Percentiles rank a stretch among this genome's conserved stretches.
Evolutionary conservation across 805 yeast genomes (phyloP).

Genomic region (Suhomyces vadensis): DNA sequence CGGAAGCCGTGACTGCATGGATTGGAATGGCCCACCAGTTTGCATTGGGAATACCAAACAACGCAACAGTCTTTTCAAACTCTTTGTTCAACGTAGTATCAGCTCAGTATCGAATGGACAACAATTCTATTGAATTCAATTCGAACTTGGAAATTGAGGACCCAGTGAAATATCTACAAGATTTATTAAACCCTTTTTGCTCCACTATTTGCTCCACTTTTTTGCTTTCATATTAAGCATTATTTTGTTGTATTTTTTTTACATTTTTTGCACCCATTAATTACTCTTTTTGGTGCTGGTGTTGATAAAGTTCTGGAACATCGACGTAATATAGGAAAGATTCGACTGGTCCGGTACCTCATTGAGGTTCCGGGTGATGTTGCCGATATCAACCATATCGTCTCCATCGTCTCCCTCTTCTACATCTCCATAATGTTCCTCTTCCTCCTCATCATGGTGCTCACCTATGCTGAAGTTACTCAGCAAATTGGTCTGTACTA

Average conservation of each 20-base stretch:
- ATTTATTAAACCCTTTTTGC: no score
- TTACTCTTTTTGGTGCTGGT: constrained; percentile 17
- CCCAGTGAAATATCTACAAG: no score
- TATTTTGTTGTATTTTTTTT: background rate
- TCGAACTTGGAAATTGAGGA: no score
- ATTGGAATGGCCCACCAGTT: constrained; percentile 97
- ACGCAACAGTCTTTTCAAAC: constrained; percentile 80
- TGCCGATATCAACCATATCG: constrained; percentile 22
- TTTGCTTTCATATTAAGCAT: no score
- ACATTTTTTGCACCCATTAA: no score
- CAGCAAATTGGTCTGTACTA: constrained; percentile 36
- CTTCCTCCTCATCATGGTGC: constrained; percentile 20
- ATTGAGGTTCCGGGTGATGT: constrained; percentile 25
- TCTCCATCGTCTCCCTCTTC: constrained; percentile 28
- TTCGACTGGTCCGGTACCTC: constrained; percentile 21
- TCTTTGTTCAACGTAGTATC: constrained; percentile 73
- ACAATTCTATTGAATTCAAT: no score
- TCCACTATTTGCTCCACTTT: no score
- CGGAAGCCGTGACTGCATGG: constrained; percentile 88
- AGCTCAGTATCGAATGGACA: no score
- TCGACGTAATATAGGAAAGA: constrained; percentile 34
- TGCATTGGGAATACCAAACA: constrained; percentile 93
- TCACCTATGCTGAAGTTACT: constrained; percentile 41
- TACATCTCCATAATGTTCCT: constrained; percentile 26
- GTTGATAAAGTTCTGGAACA: constrained; percentile 42